Evolutionary conservation across 306 rosid genomes (phyloP), one percentile per base, ranked within the genome.

Genomic region (Trifolium repens): DNA sequence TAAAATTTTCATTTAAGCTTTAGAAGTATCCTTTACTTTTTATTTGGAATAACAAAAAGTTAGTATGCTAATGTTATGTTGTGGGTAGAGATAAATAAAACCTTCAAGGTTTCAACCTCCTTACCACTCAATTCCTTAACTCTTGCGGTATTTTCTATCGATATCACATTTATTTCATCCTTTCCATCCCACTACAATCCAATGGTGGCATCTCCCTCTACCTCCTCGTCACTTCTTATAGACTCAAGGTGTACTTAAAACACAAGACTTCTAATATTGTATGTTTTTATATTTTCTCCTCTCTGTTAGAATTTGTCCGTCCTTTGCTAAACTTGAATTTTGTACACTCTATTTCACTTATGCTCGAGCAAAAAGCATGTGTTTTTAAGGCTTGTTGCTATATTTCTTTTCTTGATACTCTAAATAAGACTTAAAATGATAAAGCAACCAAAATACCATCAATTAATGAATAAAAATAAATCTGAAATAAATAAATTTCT

Each of bases 401-500:
- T 39, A 65, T 65, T 30, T 63, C 69, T 39, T 17, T 2, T 19
- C 34, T 40, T 19, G 30, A 39, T 19, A 16, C 70, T 65, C 32
- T 65, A 65, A 65, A 39, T 37, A 17, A 22, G 26, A 42, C 17
- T n/a, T 9, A 11, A 3, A 50, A 60, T 42, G 59, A 68, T 19
- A 14, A 69, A 46, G 49, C 37, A 37, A 26, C 77, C 27, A 24
- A 47, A 70, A 78, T 8, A 58, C 14, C 17, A 72, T 26, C 44
- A 12, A 72, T 26, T 43, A 8, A 22, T 16, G 15, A 37, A 24
- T 32, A 60, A 9, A 35, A 47, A 50, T 22, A 47, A 7, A 39
- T 47, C 10, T 17, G 74, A 73, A 44, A 12, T 39, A 78, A 46
- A 42, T 47, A 72, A 77, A 78, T 32, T 80, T 79, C 66, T 77